Percentiles rank a stretch among this genome's conserved stretches.
Evolutionary conservation across 805 yeast species (phyloP).

Genomic region (Sungouiella blattae): DNA sequence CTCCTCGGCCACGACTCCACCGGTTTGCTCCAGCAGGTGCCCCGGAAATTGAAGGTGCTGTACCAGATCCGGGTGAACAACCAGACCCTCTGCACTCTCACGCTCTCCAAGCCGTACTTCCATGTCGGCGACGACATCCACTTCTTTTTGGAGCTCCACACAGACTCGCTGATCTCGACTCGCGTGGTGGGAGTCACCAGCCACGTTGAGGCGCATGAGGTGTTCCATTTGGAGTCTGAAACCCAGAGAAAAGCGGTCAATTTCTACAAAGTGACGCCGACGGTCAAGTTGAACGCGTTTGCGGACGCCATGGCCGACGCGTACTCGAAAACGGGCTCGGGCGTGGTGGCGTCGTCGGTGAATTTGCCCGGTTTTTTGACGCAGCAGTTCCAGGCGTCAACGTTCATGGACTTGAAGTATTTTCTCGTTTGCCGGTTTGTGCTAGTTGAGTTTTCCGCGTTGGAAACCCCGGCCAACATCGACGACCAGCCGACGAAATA

Average conservation of each 20-base stretch:
- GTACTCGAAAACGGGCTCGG: neutral
- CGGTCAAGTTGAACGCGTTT: conserved; percentile 29
- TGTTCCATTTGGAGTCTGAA: conserved; percentile 20
- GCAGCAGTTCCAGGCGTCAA: conserved; percentile 35
- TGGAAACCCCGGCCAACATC: conserved; percentile 1
- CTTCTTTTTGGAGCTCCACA: conserved; percentile 24
- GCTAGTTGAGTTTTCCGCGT: conserved; percentile 22
- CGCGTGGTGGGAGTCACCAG: conserved; percentile 31
- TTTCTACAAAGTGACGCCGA: conserved; percentile 33
- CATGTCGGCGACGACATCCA: conserved; percentile 38
- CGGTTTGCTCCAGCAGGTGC: conserved; percentile 8
- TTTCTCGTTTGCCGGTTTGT: conserved; percentile 35
- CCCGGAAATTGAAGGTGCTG: conserved; percentile 10
- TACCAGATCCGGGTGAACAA: conserved; percentile 36
- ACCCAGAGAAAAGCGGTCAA: conserved; percentile 16
- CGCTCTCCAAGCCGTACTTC: conserved; percentile 31
- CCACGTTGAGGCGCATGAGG: conserved; percentile 40
- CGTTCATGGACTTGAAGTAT: conserved; percentile 35
- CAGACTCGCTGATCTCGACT: conserved; percentile 9
- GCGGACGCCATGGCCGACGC: conserved; percentile 25
- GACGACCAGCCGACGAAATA: conserved; percentile 10
- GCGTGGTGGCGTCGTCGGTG: conserved; percentile 16
- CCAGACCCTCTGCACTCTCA: conserved; percentile 28
- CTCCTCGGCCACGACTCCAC: conserved; percentile 11
- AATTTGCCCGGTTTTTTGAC: conserved; percentile 29